phyloP scores from a whole-genome alignment of 345 rosid species.

The Camelina sativa region DNA sequence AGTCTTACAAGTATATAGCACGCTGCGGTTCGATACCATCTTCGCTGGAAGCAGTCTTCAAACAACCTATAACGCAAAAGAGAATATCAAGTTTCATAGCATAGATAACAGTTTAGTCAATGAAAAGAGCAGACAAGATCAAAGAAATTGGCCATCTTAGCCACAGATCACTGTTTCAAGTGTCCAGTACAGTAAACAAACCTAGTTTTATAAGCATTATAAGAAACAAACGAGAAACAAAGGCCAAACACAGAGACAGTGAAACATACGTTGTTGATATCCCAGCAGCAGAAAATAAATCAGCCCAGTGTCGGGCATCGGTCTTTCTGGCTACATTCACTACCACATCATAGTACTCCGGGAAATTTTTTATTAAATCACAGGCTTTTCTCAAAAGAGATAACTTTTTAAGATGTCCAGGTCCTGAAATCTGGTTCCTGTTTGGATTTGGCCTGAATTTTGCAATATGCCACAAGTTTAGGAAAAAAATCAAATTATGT shows the following conservation, averaged over 20 bases:
- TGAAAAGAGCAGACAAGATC: slow-evolving; percentile 7
- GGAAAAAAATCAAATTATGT: neutral
- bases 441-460: slow-evolving; percentile 64
- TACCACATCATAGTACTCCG: slow-evolving; percentile 91
- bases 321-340: slow-evolving; percentile 99
- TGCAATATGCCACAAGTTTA: slow-evolving; percentile 25
- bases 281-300: slow-evolving; percentile 93
- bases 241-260: slow-evolving; percentile 16
- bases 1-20: slow-evolving; percentile 94
- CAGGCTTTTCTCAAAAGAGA: slow-evolving; percentile 92
- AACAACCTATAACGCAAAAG: slow-evolving; percentile 63
- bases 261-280: slow-evolving; percentile 89
- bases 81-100: slow-evolving; percentile 26
- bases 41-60: slow-evolving; percentile 96
- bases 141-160: slow-evolving; percentile 16
- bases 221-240: slow-evolving; percentile 12
- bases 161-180: neutral
- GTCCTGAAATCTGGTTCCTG: slow-evolving; percentile 63
- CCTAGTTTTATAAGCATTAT: neutral
- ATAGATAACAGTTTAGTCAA: slow-evolving; percentile 17
- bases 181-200: slow-evolving; percentile 2
- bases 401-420: slow-evolving; percentile 45
- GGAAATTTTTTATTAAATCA: slow-evolving; percentile 81
- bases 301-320: slow-evolving; percentile 99
- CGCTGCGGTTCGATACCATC: slow-evolving; percentile 99